Evolutionary conservation across 2,329 filamentous ascomycete species (phyloP).

Genomic region (Xylariaceae sp.): DNA sequence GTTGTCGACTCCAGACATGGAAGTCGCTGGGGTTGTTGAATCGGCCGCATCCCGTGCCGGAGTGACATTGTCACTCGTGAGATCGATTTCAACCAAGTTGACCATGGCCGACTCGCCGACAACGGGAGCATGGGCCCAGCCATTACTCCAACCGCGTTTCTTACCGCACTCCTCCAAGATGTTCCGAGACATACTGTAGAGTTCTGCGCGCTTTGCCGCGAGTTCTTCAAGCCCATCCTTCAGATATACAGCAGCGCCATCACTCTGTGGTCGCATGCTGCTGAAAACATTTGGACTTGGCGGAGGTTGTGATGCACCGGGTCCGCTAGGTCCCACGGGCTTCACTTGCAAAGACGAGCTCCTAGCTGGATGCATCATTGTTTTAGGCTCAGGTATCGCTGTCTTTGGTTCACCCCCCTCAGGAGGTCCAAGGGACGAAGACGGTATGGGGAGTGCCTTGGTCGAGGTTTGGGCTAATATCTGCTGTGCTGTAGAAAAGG

Average conservation of each 20-base stretch:
- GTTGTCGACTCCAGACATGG: conserved; percentile 47
- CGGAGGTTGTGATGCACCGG: conserved; percentile 33
- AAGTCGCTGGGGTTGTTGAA: conserved; percentile 19
- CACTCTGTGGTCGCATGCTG: conserved; percentile 37
- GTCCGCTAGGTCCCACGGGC: conserved; percentile 29
- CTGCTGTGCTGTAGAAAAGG: conserved; percentile 70
- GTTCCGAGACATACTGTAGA: conserved; percentile 74
- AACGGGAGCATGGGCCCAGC: conserved; percentile 60
- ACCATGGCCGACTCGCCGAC: conserved; percentile 40
- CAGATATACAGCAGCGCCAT: conserved; percentile 44
- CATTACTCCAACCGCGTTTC: conserved; percentile 68
- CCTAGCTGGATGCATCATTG: conserved; percentile 63
- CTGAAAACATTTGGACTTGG: conserved; percentile 52
- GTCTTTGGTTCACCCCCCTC: conserved; percentile 55
- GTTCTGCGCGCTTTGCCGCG: conserved; percentile 74
- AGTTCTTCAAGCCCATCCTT: conserved; percentile 72
- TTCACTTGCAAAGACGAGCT: conserved; percentile 55
- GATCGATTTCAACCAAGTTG: conserved; percentile 54
- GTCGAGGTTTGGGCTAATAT: conserved; percentile 71
- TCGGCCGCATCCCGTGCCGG: conserved; percentile 18
- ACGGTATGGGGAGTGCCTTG: conserved; percentile 60
- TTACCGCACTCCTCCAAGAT: conserved; percentile 70
- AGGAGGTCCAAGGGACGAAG: conserved; percentile 45
- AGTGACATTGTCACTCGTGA: conserved; percentile 41
- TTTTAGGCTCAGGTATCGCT: conserved; percentile 62